A percentile compares a stretch with the other conserved stretches of the same genome.
Evolutionary conservation across 371 early-diverging fungal genomes (phyloP).

Genomic region (Saksenaea vasiformis): DNA sequence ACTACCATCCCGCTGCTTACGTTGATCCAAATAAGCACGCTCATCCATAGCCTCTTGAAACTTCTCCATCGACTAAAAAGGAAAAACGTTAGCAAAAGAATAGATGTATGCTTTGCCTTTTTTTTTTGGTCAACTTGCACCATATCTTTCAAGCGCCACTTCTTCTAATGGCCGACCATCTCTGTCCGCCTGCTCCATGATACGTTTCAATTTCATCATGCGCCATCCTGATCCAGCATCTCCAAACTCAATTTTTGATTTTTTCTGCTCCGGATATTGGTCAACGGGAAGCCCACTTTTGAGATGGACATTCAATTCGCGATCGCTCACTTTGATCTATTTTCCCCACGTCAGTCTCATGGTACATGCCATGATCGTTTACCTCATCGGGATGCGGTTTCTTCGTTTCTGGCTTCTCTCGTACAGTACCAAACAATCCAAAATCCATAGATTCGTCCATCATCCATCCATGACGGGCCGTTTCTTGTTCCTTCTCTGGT

Average conservation of each 20-base stretch:
- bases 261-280: constrained; percentile 46
- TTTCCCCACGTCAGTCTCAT: not conserved
- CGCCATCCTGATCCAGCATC: constrained; percentile 82
- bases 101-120: not conserved
- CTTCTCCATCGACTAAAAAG: constrained; percentile 58
- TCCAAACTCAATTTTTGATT: constrained; percentile 50
- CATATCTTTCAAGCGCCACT: constrained; percentile 75
- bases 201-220: constrained; percentile 78
- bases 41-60: constrained; percentile 72
- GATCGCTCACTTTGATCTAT: constrained; percentile 51
- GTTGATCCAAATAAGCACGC: constrained; percentile 62
- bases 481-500: constrained; percentile 6
- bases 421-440: constrained; percentile 34
- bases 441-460: constrained; percentile 46
- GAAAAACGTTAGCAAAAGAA: constrained; percentile 1
- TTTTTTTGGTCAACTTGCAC: constrained; percentile 38
- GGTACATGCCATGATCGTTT: not conserved
- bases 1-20: constrained; percentile 19
- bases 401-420: constrained; percentile 27
- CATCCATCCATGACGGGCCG: constrained; percentile 50
- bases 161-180: constrained; percentile 65
- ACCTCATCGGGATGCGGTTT: constrained; percentile 47
- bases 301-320: constrained; percentile 56
- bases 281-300: constrained; percentile 48
- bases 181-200: constrained; percentile 71